Percentiles rank a stretch among this genome's conserved stretches.
These are phyloP conservation scores for Terana coerulea DNA, from an alignment of 768 basidiomycete species.

Conservation along the genomic window DNA sequence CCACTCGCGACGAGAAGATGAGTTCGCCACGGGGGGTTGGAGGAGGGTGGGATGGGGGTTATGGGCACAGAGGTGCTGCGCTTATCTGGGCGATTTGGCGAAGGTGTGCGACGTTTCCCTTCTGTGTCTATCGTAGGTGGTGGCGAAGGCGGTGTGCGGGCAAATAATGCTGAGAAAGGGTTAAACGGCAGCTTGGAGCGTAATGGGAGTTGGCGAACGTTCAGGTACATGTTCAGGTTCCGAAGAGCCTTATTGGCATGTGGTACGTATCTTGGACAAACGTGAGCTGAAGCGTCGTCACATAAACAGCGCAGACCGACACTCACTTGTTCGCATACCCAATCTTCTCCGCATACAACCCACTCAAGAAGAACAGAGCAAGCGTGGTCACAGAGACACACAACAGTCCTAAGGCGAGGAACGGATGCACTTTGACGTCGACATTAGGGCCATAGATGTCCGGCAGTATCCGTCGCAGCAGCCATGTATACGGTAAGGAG, in stretches of 20 bases:
- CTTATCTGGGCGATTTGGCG: conserved; percentile 23
- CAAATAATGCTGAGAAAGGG: conserved; percentile 56
- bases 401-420: conserved; percentile 73
- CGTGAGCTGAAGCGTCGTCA: background rate
- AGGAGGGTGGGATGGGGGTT: conserved; percentile 82
- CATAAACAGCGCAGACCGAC: background rate
- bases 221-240: conserved; percentile 95
- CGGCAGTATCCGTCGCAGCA: conserved; percentile 50
- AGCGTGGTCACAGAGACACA: conserved; percentile 90
- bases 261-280: conserved; percentile 76
- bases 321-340: conserved; percentile 83
- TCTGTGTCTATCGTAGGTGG: conserved; percentile 27
- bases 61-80: conserved; percentile 49
- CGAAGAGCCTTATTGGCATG: conserved; percentile 91
- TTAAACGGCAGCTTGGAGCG: conserved; percentile 55
- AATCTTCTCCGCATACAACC: conserved; percentile 95
- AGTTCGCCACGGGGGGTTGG: conserved; percentile 94
- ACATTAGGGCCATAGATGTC: conserved; percentile 40
- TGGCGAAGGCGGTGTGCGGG: conserved; percentile 22
- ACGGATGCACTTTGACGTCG: conserved; percentile 57
- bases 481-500: conserved; percentile 53
- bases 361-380: conserved; percentile 92
- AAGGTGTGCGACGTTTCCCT: conserved; percentile 31
- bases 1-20: conserved; percentile 90
- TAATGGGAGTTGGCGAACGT: conserved; percentile 79